Evolutionary conservation across 495 filamentous ascomycete genomes (phyloP).

Genomic region (Aspergillus nidulans): DNA sequence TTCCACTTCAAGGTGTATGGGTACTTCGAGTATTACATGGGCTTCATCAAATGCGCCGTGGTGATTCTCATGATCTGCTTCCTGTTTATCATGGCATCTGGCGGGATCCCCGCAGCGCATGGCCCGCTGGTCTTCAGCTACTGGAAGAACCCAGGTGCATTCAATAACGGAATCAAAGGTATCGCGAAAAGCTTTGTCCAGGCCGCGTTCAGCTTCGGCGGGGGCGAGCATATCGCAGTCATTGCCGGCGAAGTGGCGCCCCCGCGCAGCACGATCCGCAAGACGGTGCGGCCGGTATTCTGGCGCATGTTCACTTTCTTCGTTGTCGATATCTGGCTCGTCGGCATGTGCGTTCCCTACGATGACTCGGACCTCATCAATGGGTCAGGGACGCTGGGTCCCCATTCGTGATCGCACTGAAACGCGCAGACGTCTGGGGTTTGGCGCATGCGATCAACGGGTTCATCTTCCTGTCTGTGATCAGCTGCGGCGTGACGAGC

Average conservation of each 20-base stretch:
- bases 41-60: constrained; percentile 25
- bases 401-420: constrained; percentile 28
- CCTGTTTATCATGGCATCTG: constrained; percentile 32
- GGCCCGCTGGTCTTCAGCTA: constrained; percentile 26
- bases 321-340: constrained; percentile 28
- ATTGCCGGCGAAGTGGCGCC: constrained; percentile 26
- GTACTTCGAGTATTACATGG: constrained; percentile 28
- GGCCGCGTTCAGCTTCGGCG: constrained; percentile 28
- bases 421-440: constrained; percentile 22
- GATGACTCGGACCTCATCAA: constrained; percentile 19
- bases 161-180: constrained; percentile 31
- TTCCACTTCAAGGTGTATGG: constrained; percentile 26
- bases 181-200: constrained; percentile 29
- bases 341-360: constrained; percentile 28
- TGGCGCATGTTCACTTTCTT: constrained; percentile 34
- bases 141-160: constrained; percentile 26
- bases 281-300: constrained; percentile 26
- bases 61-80: constrained; percentile 28
- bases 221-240: constrained; percentile 26
- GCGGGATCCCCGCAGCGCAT: constrained; percentile 24
- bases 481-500: constrained; percentile 28
- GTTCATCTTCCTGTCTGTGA: constrained; percentile 27
- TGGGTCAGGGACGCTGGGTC: constrained; percentile 22
- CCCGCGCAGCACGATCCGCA: constrained; percentile 24
- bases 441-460: constrained; percentile 28